Conservation (phyloP, 306 rosid genomes). For the Vicia villosa region DNA sequence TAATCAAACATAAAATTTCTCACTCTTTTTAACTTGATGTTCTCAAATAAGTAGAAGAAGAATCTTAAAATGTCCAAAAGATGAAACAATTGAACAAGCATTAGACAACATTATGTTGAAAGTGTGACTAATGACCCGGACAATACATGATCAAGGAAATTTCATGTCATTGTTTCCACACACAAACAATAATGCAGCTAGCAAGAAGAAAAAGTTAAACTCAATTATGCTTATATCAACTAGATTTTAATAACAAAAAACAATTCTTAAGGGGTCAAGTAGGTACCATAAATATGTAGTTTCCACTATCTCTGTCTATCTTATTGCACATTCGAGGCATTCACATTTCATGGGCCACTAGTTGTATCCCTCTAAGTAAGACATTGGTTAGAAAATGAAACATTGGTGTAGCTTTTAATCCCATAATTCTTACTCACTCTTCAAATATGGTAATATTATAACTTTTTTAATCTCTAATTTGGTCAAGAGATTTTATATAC, state of each 20-base stretch:
- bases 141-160: constrained; percentile 43
- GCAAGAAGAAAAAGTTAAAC: constrained; percentile 29
- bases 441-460: neutral
- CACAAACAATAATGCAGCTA: constrained; percentile 39
- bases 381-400: constrained; percentile 36
- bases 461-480: too few relatives aligned
- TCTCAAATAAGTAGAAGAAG: constrained; percentile 19
- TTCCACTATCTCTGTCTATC: constrained; percentile 32
- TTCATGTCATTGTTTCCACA: constrained; percentile 45
- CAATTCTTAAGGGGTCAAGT: constrained; percentile 36
- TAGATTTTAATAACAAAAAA: constrained; percentile 45
- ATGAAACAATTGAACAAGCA: neutral
- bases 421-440: neutral
- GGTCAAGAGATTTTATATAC: too few relatives aligned
- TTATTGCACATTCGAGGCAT: constrained; percentile 29
- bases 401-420: constrained; percentile 24
- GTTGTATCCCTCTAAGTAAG: constrained; percentile 43
- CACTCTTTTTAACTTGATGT: neutral
- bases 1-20: neutral
- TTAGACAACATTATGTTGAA: constrained; percentile 26
- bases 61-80: constrained; percentile 33
- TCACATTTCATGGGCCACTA: constrained; percentile 35
- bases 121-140: constrained; percentile 32
- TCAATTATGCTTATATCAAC: constrained; percentile 43
- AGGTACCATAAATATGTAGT: constrained; percentile 31